Evolutionary conservation across 495 filamentous ascomycete species (phyloP), one percentile per base, ranked within the genome.

Genomic region (Aspergillus bridgeri): DNA sequence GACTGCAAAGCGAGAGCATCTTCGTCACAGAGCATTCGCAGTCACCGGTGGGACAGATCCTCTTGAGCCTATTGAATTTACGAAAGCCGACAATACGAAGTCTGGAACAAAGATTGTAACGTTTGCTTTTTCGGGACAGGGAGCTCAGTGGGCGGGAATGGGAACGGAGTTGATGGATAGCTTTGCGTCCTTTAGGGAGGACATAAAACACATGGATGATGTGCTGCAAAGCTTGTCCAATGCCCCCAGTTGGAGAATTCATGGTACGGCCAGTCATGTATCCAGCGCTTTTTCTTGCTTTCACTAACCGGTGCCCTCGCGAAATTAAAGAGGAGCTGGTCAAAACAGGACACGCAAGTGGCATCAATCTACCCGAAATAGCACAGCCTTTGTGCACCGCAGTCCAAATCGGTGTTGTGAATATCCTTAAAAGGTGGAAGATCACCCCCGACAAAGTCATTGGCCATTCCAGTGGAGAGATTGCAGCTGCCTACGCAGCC

Each of bases 401-500:
- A 6, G 42, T 63, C 15, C 64, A 65, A 22, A 65, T 69, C 8
- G 62, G 29, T 8, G 6, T 60, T 0, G 57, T 70, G 13, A 47
- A 62, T n/a, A 21, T 61, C 6, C 48, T 63, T 2, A 25, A 7
- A 11, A 17, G 38, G 3, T 59, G 48, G 58, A 60, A 54, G 2
- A 43, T 70, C 8, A 42, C 8, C 0, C 68, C 66, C 15, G 53
- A n/a, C 7, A 42, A 55, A 1, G 68, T 70, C 3, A 49, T 70
- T 7, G 68, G 65, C 1, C 68, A 70, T 49, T 66, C 63, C 8
- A 59, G 50, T 17, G 68, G 68, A 3, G 68, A 70, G 44, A 62
- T 70, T 33, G 68, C 66, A 6, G 65, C 68, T 5, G 64, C 61
- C 0, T 68, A 65, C 54, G 60, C 65, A 7, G 75, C 60, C 17